Evolutionary conservation across 2,329 filamentous ascomycete species (phyloP).

Genomic region (Ophiostoma sp.): DNA sequence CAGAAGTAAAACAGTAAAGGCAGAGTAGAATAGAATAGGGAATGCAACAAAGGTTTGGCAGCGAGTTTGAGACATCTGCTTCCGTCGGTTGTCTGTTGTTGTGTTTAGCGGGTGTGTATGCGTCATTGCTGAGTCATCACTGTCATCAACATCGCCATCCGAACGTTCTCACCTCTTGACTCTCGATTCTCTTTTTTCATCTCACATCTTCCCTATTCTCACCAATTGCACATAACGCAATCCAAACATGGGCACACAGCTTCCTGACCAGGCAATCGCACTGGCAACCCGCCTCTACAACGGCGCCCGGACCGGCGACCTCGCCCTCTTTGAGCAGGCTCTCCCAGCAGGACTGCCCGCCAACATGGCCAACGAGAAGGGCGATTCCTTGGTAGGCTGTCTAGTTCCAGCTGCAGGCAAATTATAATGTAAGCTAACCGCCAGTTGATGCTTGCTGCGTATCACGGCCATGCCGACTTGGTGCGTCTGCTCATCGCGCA

Average conservation of each 20-base stretch:
- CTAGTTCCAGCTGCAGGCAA: not conserved
- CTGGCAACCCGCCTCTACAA: slow-evolving; percentile 63
- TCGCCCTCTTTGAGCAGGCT: slow-evolving; percentile 55
- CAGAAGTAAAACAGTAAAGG: too few species aligned
- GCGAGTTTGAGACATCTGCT: too few species aligned
- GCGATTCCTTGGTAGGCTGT: slow-evolving; percentile 52
- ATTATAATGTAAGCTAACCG: not conserved
- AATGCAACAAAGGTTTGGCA: too few species aligned
- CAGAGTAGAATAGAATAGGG: too few species aligned
- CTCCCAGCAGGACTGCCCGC: slow-evolving; percentile 59
- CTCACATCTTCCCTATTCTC: not conserved
- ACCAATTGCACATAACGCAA: not conserved
- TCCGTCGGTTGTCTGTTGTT: too few species aligned
- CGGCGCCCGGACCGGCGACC: slow-evolving; percentile 56
- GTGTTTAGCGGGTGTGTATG: too few species aligned
- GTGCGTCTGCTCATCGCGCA: slow-evolving; percentile 55
- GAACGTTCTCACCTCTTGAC: not conserved
- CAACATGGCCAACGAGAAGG: slow-evolving; percentile 67
- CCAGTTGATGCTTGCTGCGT: slow-evolving; percentile 62
- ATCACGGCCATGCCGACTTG: slow-evolving; percentile 59
- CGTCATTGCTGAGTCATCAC: too few species aligned
- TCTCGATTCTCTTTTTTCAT: not conserved
- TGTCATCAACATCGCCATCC: not conserved
- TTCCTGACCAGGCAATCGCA: slow-evolving; percentile 39
- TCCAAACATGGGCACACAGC: not conserved